phyloP scores from a whole-genome alignment of 257 asterid genomes.

The Paraleonurus japonicus region DNA sequence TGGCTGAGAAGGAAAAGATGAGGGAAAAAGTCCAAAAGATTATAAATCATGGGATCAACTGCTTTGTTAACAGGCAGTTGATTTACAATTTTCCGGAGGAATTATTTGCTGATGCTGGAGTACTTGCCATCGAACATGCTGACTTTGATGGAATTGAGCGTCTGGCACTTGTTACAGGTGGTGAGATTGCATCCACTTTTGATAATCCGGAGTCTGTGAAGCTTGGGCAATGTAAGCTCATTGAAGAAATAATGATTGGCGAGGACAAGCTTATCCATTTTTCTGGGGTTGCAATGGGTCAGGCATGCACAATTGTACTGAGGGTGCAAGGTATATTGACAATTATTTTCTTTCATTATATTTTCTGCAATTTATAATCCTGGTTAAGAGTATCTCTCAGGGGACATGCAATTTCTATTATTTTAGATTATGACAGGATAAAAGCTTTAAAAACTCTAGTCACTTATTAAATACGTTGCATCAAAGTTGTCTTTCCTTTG shows the following conservation, averaged over 20 bases:
- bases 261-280: slow-evolving; percentile 95
- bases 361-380: slow-evolving; percentile 1
- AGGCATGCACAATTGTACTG: slow-evolving; percentile 92
- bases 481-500: background rate
- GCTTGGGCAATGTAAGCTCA: slow-evolving; percentile 90
- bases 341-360: background rate
- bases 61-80: slow-evolving; percentile 91
- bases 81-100: slow-evolving; percentile 97
- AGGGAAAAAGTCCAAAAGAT: slow-evolving; percentile 90
- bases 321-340: slow-evolving; percentile 79
- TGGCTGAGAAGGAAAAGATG: slow-evolving; percentile 92
- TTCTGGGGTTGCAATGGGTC: slow-evolving; percentile 97
- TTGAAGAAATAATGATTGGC: slow-evolving; percentile 97
- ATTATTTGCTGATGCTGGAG: slow-evolving; percentile 95
- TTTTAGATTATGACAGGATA: background rate
- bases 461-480: background rate
- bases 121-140: slow-evolving; percentile 96
- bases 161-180: slow-evolving; percentile 89
- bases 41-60: slow-evolving; percentile 84
- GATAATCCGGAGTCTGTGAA: slow-evolving; percentile 95
- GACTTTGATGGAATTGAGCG: slow-evolving; percentile 97
- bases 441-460: background rate
- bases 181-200: slow-evolving; percentile 92
- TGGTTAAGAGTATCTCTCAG: background rate
- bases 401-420: background rate